Base-by-base conservation (phyloP, 768 basidiomycete genomes). In the Pleurotus giganteus region DNA sequence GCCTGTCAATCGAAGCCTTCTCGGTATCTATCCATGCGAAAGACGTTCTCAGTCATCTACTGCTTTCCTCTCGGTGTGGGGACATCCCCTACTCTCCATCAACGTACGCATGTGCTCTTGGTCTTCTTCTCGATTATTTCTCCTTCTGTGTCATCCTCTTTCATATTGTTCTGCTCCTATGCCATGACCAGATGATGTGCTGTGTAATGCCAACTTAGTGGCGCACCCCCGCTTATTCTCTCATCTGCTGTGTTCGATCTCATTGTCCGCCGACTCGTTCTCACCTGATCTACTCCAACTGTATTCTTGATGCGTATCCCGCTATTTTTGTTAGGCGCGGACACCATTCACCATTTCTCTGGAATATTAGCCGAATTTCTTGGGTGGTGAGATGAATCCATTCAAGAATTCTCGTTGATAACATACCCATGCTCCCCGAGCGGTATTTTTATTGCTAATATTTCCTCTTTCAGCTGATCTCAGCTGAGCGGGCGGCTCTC, bases 121-220 rank as follows among this genome's bases (percentile, higher is more conserved):
- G 13, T 23, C 8, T 36, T 36, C 31, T 36, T 36, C 34, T 32
- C 23, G 24, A 23, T 36, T 31, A 13, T 36, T 50, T 8, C 8
- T 29, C n/a, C 49, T 50, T 50, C 49, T 36, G n/a, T 50, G 49
- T 50, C 49, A 50, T 50, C 49, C 32, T 23, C 21, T 50, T 50
- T 15, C 21, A 36, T 50, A 15, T 23, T 17, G 3, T 31, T 50
- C 49, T 50, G 31, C 34, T 28, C 49, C 26, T 24, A 21, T 36
- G 23, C 49, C 24, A 31, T 50, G 49, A 23, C 29, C 13, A 36
- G 49, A 50, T 50, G 49, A 50, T 50, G n/a, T 50, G 49, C 49
- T 50, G 23, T 29, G 34, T 50, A 17, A 37, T 50, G n/a, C n/a
- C 46, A 27, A 23, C 26, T 41, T 21, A 32, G 15, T 47, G 46